Conservation (phyloP, 1,284 basidiomycete genomes). For the Malassezia yamatoensis region DNA sequence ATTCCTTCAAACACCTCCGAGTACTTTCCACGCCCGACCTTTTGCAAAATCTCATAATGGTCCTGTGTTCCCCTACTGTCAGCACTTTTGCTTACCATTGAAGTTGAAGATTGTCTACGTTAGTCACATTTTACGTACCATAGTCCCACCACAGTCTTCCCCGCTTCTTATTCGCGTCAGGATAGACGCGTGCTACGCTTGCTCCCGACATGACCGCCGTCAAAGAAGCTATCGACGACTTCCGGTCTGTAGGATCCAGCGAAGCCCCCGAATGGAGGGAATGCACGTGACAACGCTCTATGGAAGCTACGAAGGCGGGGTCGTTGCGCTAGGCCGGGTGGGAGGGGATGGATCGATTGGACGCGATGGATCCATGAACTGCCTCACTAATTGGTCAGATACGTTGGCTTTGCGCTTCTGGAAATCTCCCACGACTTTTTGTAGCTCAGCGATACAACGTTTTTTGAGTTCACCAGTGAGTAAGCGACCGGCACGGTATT, state of each 20-base stretch:
- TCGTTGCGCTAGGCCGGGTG: neutral
- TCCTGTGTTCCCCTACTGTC: conserved; percentile 58
- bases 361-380: conserved; percentile 74
- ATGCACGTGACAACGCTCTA: neutral
- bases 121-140: conserved; percentile 49
- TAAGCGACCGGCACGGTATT: conserved; percentile 78
- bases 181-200: conserved; percentile 53
- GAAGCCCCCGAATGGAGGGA: too few species aligned
- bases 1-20: conserved; percentile 82
- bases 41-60: conserved; percentile 94
- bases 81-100: conserved; percentile 23
- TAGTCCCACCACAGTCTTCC: conserved; percentile 58
- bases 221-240: neutral
- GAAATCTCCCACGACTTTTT: conserved; percentile 75
- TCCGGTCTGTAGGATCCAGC: too few species aligned
- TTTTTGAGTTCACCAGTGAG: conserved; percentile 88
- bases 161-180: conserved; percentile 56
- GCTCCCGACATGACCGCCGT: conserved; percentile 17
- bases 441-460: conserved; percentile 72
- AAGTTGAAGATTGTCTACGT: conserved; percentile 36
- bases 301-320: neutral
- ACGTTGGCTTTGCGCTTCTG: conserved; percentile 75
- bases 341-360: conserved; percentile 55
- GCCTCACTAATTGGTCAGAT: conserved; percentile 64
- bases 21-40: conserved; percentile 82